Conservation (phyloP, 2,329 filamentous ascomycete genomes). For the Claviceps fusiformis region DNA sequence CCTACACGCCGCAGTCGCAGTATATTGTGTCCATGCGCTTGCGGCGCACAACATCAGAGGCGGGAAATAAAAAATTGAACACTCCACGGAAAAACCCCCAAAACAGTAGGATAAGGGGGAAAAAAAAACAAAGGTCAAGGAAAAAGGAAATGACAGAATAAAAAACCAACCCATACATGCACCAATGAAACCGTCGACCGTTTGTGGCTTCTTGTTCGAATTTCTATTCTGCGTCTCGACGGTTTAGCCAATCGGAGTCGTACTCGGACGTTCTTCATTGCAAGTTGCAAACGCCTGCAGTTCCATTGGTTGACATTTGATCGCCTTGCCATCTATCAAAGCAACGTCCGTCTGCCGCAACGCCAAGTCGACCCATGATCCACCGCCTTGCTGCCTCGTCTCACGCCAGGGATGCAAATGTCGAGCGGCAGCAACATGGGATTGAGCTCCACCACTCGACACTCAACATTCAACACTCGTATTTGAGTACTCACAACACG, state of each 20-base stretch:
- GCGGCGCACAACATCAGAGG: not conserved
- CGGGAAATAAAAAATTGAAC: not conserved
- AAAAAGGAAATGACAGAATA: not conserved
- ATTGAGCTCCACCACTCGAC: not conserved
- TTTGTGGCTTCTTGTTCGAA: not conserved
- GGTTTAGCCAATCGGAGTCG: slow-evolving; percentile 1
- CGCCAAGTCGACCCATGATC: slow-evolving; percentile 3
- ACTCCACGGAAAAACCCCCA: no score
- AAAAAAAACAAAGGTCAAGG: no score
- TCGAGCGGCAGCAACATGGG: not conserved
- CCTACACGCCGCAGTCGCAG: not conserved
- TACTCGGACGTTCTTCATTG: not conserved
- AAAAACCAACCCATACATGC: not conserved
- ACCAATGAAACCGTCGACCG: not conserved
- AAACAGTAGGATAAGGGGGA: no score
- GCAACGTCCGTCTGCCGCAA: slow-evolving; percentile 1
- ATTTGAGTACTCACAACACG: not conserved
- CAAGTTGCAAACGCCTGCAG: not conserved
- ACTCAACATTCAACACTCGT: not conserved
- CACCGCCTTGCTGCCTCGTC: slow-evolving; percentile 3
- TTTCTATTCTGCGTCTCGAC: not conserved
- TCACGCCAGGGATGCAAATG: not conserved
- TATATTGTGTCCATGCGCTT: not conserved
- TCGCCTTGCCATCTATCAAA: not conserved
- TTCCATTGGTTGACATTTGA: not conserved